phyloP scores from a whole-genome alignment of 1,284 basidiomycete genomes.

The Pseudozyma sp. region DNA sequence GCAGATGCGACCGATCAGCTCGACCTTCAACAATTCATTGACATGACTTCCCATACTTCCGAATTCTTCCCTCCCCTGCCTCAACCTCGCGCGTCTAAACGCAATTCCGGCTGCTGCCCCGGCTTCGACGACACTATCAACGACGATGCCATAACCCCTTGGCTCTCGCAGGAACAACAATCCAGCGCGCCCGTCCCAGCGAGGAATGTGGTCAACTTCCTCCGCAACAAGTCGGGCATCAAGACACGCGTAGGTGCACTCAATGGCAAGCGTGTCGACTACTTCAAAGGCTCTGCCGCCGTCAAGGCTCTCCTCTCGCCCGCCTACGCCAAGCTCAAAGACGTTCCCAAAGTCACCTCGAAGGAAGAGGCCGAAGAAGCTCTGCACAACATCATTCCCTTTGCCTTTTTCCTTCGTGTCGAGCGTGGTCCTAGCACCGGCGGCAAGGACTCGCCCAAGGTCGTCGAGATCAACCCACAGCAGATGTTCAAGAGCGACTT shows the following conservation, averaged over 20 bases:
- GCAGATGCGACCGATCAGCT: slow-evolving; percentile 12
- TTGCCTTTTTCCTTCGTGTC: slow-evolving; percentile 69
- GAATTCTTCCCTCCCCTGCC: slow-evolving; percentile 11
- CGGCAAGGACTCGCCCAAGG: slow-evolving; percentile 52
- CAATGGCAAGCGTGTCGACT: slow-evolving; percentile 94
- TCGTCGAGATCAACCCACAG: slow-evolving; percentile 77
- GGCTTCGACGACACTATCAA: not conserved
- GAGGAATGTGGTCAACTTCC: slow-evolving; percentile 62
- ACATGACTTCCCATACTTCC: slow-evolving; percentile 30
- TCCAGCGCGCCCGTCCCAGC: slow-evolving; percentile 55
- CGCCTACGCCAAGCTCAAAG: slow-evolving; percentile 86
- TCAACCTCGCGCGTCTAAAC: slow-evolving; percentile 1
- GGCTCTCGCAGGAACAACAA: slow-evolving; percentile 60
- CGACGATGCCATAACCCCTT: not conserved
- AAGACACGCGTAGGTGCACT: slow-evolving; percentile 89
- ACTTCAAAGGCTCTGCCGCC: slow-evolving; percentile 83
- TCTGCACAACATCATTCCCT: slow-evolving; percentile 80
- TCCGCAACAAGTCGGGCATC: slow-evolving; percentile 75
- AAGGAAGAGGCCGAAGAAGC: slow-evolving; percentile 82
- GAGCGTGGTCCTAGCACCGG: slow-evolving; percentile 73
- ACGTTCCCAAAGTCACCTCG: slow-evolving; percentile 72
- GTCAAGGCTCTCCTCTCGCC: slow-evolving; percentile 91
- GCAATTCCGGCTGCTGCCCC: slow-evolving; percentile 67
- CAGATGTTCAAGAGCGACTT: slow-evolving; percentile 74
- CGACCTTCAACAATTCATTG: slow-evolving; percentile 32